These are phyloP conservation scores for Neophaeococcomyces mojaviensis DNA, from an alignment of 2,329 filamentous ascomycete genomes.

Conservation along the genomic window DNA sequence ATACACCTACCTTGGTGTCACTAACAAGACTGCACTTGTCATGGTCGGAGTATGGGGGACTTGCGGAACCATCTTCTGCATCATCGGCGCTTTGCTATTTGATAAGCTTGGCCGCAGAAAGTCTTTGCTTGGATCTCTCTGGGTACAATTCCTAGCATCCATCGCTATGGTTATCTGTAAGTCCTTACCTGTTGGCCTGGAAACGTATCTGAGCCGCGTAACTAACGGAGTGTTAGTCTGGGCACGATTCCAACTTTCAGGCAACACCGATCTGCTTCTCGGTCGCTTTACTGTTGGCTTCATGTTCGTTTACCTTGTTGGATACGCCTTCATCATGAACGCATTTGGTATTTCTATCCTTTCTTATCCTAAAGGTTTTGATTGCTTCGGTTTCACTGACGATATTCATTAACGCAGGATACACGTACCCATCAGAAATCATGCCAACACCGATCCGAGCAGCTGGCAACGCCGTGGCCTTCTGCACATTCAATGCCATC, in stretches of 20 bases:
- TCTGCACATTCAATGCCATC: constrained; percentile 12
- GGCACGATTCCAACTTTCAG: constrained; percentile 8
- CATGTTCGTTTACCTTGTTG: constrained; percentile 11
- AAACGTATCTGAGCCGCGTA: constrained; percentile 2
- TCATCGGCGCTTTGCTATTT: constrained; percentile 11
- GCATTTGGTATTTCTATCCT: background rate
- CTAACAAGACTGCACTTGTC: constrained; percentile 5
- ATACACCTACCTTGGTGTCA: constrained; percentile 10
- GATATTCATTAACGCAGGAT: background rate
- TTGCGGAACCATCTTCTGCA: constrained; percentile 13
- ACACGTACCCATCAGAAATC: constrained; percentile 1
- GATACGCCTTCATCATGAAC: constrained; percentile 12
- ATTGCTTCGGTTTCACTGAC: background rate
- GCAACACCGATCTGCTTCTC: constrained; percentile 9
- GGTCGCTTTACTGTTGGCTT: constrained; percentile 9
- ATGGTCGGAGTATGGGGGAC: constrained; percentile 13
- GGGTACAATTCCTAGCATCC: constrained; percentile 1
- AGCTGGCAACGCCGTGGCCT: constrained; percentile 9
- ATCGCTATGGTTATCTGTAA: constrained; percentile 11
- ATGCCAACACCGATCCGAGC: constrained; percentile 11
- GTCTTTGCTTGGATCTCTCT: constrained; percentile 7
- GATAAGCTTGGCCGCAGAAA: constrained; percentile 13
- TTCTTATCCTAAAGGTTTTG: background rate
- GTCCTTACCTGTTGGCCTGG: constrained; percentile 12
- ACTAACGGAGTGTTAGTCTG: constrained; percentile 8